Conservation (phyloP, 2,329 filamentous ascomycete species). For the Eutypa lata region DNA sequence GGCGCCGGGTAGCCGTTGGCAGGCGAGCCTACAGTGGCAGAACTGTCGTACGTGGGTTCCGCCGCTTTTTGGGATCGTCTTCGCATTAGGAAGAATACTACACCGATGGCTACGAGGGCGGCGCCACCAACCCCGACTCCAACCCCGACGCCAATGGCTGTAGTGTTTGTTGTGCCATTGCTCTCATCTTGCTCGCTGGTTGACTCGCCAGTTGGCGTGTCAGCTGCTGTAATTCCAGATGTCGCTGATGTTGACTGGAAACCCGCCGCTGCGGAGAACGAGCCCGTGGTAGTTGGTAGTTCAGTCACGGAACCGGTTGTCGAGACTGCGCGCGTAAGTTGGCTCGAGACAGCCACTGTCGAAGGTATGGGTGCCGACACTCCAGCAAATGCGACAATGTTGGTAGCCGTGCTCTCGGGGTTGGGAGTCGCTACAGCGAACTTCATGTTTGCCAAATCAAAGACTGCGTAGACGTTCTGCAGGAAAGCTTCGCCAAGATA, state of each 20-base stretch:
- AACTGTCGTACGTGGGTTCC: too few relatives aligned
- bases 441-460: background rate
- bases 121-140: background rate
- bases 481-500: background rate
- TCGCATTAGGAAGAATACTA: background rate
- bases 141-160: background rate
- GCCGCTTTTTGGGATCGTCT: background rate
- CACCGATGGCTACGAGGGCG: background rate
- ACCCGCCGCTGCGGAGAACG: background rate
- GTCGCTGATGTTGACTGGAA: background rate
- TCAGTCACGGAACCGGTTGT: background rate
- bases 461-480: background rate
- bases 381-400: background rate
- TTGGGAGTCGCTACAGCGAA: background rate
- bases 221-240: background rate
- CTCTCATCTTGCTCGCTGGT: background rate
- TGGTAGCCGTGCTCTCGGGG: background rate
- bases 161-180: background rate
- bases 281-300: background rate
- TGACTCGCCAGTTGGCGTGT: background rate
- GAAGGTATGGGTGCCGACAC: background rate
- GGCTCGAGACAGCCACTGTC: background rate
- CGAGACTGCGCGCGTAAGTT: background rate
- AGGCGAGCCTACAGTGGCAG: too few relatives aligned
- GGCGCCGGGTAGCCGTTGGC: background rate